Percentiles rank a stretch among this genome's conserved stretches.
These are phyloP conservation scores for Xylaria castorea DNA, from an alignment of 495 filamentous ascomycete genomes.

Conservation along the genomic window DNA sequence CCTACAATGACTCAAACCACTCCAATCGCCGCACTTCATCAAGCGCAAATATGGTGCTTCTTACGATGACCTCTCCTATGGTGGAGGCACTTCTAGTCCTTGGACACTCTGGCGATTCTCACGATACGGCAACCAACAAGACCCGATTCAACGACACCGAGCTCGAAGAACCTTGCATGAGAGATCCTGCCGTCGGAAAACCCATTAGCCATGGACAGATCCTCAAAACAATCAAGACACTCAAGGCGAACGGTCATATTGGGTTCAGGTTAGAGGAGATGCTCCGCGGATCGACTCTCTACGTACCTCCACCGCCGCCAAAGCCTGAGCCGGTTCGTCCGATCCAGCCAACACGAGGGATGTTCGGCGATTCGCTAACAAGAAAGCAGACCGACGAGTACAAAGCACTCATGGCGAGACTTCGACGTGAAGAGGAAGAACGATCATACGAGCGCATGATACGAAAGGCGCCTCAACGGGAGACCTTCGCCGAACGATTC, in stretches of 20 bases:
- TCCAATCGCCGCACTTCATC: background rate
- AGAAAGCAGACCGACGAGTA: slow-evolving; percentile 76
- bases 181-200: slow-evolving; percentile 60
- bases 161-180: slow-evolving; percentile 49
- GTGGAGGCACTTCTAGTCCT: slow-evolving; percentile 65
- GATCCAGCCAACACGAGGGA: background rate
- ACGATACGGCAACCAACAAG: slow-evolving; percentile 11
- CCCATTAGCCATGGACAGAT: slow-evolving; percentile 84
- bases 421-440: slow-evolving; percentile 80
- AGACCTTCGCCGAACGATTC: slow-evolving; percentile 66
- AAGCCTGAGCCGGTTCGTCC: slow-evolving; percentile 77
- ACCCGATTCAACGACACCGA: slow-evolving; percentile 16
- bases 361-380: slow-evolving; percentile 33
- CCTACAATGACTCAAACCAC: slow-evolving; percentile 1
- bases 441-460: slow-evolving; percentile 80
- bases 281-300: slow-evolving; percentile 74
- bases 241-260: slow-evolving; percentile 46
- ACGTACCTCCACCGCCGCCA: slow-evolving; percentile 75
- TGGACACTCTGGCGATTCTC: slow-evolving; percentile 8
- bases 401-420: slow-evolving; percentile 83
- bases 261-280: slow-evolving; percentile 64
- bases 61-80: slow-evolving; percentile 75
- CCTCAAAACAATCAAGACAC: slow-evolving; percentile 67
- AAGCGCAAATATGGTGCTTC: slow-evolving; percentile 69
- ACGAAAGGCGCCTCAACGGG: slow-evolving; percentile 59